Evolutionary conservation across 768 basidiomycete species (phyloP).

Genomic region (Multifurca ochricompacta): DNA sequence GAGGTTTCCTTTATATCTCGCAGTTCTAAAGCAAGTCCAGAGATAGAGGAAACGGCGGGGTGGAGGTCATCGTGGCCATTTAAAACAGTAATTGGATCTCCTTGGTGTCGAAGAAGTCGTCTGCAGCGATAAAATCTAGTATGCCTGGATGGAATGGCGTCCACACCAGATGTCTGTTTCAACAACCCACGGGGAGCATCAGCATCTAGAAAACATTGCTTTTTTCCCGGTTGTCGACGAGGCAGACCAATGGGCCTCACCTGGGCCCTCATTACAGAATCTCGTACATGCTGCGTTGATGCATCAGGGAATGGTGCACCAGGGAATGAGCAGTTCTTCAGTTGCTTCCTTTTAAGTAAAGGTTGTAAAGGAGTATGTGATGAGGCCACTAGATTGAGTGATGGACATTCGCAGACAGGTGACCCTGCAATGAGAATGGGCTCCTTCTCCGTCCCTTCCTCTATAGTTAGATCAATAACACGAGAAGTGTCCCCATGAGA

Average conservation of each 20-base stretch:
- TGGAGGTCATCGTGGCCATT: conserved; percentile 4
- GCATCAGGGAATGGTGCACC: conserved; percentile 12
- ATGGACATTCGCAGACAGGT: conserved; percentile 2
- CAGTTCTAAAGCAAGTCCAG: conserved; percentile 6
- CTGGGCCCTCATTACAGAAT: neutral
- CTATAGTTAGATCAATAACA: conserved; percentile 16
- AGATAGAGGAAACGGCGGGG: conserved; percentile 10
- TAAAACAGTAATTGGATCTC: neutral
- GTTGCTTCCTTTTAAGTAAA: neutral
- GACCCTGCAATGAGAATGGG: conserved; percentile 17
- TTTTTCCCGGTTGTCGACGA: conserved; percentile 1
- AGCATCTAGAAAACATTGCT: neutral
- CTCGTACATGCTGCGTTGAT: conserved; percentile 16
- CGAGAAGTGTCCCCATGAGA: neutral
- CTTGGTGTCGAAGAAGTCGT: neutral
- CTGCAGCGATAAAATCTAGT: neutral
- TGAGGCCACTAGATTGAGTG: neutral
- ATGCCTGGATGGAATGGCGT: neutral
- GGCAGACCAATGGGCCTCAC: neutral
- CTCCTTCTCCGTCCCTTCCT: conserved; percentile 3
- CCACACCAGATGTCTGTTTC: neutral
- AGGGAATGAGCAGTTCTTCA: neutral
- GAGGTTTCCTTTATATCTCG: conserved; percentile 15
- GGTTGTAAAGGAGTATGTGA: neutral
- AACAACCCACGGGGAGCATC: neutral